Conservation (phyloP, 306 rosid genomes). For the Sicyos edulis region DNA sequence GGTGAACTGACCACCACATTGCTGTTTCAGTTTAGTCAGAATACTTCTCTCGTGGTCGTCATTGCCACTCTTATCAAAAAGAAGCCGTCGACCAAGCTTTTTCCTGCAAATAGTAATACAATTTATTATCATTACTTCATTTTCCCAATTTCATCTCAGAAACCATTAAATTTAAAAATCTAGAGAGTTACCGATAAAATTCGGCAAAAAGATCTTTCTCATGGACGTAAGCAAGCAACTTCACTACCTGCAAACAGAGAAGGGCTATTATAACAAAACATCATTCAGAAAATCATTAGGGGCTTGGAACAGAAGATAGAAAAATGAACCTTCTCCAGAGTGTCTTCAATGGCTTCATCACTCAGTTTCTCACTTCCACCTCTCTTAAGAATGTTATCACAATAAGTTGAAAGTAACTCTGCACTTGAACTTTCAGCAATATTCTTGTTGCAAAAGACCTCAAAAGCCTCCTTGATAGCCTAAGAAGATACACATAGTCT, state of each 20-base stretch:
- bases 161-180: not conserved
- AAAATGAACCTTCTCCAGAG: conserved; percentile 70
- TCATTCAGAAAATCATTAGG: not conserved
- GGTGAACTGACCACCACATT: conserved; percentile 49
- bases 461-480: conserved; percentile 52
- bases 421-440: conserved; percentile 51
- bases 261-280: not conserved
- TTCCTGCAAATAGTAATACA: conserved; percentile 32
- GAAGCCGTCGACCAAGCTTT: conserved; percentile 51
- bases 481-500: conserved; percentile 9
- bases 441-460: conserved; percentile 48
- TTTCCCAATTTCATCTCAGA: not conserved
- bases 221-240: conserved; percentile 48
- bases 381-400: conserved; percentile 48
- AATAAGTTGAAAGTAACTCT: conserved; percentile 44
- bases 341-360: conserved; percentile 56
- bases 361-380: conserved; percentile 54
- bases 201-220: conserved; percentile 50
- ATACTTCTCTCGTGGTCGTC: conserved; percentile 52
- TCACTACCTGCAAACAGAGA: conserved; percentile 33
- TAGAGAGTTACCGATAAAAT: conserved; percentile 35
- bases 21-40: conserved; percentile 47
- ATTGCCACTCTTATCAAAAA: conserved; percentile 48
- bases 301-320: conserved; percentile 3
- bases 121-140: not conserved